Evolutionary conservation across 1,139 yeast genomes (phyloP).

Genomic region (Blastobotrys capitulatus): DNA sequence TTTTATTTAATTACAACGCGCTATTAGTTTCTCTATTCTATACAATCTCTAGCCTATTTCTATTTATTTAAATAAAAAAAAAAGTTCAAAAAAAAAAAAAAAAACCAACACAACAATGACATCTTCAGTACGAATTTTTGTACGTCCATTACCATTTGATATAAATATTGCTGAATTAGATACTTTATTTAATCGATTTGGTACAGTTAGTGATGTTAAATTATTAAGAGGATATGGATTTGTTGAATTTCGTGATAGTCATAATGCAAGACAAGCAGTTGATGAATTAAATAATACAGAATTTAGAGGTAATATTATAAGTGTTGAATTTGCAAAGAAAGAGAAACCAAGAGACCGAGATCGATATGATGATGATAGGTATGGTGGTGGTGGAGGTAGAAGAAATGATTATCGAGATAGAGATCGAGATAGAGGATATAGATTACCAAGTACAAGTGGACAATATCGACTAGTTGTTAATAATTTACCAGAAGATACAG

Average conservation of each 20-base stretch:
- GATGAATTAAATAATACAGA: slow-evolving; percentile 31
- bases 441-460: slow-evolving; percentile 7
- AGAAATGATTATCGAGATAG: slow-evolving; percentile 18
- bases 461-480: slow-evolving; percentile 22
- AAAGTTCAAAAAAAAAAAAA: no score
- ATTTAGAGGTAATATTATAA: slow-evolving; percentile 32
- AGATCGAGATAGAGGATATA: slow-evolving; percentile 7
- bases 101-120: no score
- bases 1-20: no score
- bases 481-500: slow-evolving; percentile 25
- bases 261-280: slow-evolving; percentile 30
- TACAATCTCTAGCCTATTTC: no score
- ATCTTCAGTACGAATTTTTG: slow-evolving; percentile 17
- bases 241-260: slow-evolving; percentile 49
- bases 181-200: slow-evolving; percentile 56
- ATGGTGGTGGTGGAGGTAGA: slow-evolving; percentile 16
- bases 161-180: slow-evolving; percentile 63
- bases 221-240: slow-evolving; percentile 83
- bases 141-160: slow-evolving; percentile 19
- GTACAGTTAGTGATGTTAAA: slow-evolving; percentile 59
- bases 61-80: no score
- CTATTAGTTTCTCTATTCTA: no score
- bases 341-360: slow-evolving; percentile 15
- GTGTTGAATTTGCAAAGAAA: slow-evolving; percentile 30
- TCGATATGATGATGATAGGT: slow-evolving; percentile 5